Evolutionary conservation across 2,329 filamentous ascomycete genomes (phyloP).

Genomic region (Epichloe scottii): DNA sequence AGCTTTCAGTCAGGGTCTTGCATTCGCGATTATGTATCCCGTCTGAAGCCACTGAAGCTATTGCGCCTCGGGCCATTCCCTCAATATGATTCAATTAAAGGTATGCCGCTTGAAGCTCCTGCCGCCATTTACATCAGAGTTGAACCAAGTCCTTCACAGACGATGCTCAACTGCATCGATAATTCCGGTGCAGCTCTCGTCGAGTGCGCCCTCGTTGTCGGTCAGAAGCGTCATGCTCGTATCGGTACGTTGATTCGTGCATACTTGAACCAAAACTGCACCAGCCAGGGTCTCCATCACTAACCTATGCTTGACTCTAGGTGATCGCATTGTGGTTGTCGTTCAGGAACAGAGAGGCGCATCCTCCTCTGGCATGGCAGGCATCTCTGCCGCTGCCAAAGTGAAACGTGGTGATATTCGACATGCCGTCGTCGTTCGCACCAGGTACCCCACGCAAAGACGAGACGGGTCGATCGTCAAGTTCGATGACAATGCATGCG

Average conservation of each 20-base stretch:
- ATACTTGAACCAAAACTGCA: not conserved
- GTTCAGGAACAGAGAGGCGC: constrained; percentile 91
- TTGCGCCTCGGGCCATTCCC: constrained; percentile 3
- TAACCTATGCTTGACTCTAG: constrained; percentile 30
- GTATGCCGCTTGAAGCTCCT: constrained; percentile 23
- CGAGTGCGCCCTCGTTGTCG: constrained; percentile 87
- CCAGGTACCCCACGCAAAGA: constrained; percentile 74
- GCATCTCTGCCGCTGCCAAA: constrained; percentile 67
- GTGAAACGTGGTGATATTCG: constrained; percentile 93
- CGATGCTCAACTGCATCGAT: constrained; percentile 99
- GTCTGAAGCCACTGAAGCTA: constrained; percentile 3
- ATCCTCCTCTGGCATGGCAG: constrained; percentile 58
- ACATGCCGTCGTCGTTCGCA: constrained; percentile 90
- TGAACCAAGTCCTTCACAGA: constrained; percentile 36
- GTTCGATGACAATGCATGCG: constrained; percentile 97
- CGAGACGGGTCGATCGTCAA: constrained; percentile 80
- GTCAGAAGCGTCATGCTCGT: constrained; percentile 76
- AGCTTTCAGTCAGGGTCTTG: not conserved
- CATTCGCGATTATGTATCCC: not conserved
- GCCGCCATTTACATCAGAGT: not conserved
- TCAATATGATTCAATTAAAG: constrained; percentile 87
- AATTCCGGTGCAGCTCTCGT: constrained; percentile 96
- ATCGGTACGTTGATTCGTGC: constrained; percentile 52
- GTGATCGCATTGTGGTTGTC: constrained; percentile 93
- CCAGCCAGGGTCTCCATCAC: not conserved